phyloP scores from a whole-genome alignment of 148 eudicot genomes.

The Pharnaceum exiguum region DNA sequence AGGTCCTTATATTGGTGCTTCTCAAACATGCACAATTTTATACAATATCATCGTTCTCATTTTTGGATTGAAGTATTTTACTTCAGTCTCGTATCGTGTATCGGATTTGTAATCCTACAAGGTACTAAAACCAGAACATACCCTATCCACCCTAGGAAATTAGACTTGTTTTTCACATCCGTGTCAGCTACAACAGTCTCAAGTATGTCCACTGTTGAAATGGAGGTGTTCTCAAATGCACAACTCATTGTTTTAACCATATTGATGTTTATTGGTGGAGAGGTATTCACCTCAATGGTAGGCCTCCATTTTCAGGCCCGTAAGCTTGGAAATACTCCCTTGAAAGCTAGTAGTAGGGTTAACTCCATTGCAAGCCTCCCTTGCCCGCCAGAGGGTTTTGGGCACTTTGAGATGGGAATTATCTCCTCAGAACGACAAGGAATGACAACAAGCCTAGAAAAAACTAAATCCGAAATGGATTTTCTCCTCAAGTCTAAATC shows the following conservation, averaged over 20 bases:
- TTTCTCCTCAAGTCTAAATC: constrained; percentile 31
- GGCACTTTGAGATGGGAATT: constrained; percentile 12
- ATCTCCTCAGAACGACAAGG: neutral
- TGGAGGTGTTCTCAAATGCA: constrained; percentile 61
- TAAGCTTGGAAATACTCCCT: constrained; percentile 10
- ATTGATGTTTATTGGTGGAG: constrained; percentile 67
- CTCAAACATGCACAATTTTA: neutral
- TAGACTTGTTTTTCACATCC: constrained; percentile 55
- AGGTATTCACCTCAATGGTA: constrained; percentile 56
- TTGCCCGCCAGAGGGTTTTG: neutral
- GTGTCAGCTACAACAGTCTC: constrained; percentile 55
- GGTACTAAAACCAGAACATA: constrained; percentile 22
- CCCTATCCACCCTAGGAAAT: constrained; percentile 9
- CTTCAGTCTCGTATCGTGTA: constrained; percentile 26
- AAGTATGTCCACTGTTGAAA: constrained; percentile 67
- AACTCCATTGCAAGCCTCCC: constrained; percentile 13
- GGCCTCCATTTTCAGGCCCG: constrained; percentile 31
- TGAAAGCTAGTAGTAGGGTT: constrained; percentile 9
- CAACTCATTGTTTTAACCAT: constrained; percentile 53
- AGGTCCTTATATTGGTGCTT: neutral
- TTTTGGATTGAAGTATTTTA: constrained; percentile 35
- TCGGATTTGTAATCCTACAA: constrained; percentile 25
- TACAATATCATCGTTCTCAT: constrained; percentile 12
- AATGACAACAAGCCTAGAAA: neutral
- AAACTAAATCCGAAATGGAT: constrained; percentile 18